phyloP scores from a whole-genome alignment of 108 stramenopile genomes.

The Craspedostauros australis region DNA sequence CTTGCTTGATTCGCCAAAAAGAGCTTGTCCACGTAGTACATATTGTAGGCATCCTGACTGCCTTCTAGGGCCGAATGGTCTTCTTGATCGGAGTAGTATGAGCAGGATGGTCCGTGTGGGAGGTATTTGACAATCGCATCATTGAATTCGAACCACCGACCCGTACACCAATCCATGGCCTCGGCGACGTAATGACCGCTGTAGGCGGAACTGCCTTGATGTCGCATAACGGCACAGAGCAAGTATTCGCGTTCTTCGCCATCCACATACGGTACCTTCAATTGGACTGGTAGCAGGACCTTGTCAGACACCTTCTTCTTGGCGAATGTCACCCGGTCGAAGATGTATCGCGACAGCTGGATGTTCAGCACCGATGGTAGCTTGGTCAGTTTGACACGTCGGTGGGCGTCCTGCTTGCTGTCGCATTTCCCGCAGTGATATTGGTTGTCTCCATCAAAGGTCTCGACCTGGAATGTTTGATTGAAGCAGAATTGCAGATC shows the following conservation, averaged over 20 bases:
- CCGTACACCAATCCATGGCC: slow-evolving; percentile 80
- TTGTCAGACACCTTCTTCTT: slow-evolving; percentile 73
- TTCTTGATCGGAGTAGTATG: slow-evolving; percentile 31
- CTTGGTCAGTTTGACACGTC: slow-evolving; percentile 28
- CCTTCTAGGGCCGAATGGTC: slow-evolving; percentile 3
- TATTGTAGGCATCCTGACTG: slow-evolving; percentile 79
- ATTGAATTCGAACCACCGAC: slow-evolving; percentile 82
- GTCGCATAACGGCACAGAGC: slow-evolving; percentile 76
- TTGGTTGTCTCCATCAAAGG: slow-evolving; percentile 73
- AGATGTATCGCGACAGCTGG: slow-evolving; percentile 80
- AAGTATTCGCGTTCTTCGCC: slow-evolving; percentile 23
- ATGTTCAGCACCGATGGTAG: slow-evolving; percentile 80
- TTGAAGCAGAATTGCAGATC: slow-evolving; percentile 71
- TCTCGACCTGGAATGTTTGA: slow-evolving; percentile 51
- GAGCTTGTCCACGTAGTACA: slow-evolving; percentile 73
- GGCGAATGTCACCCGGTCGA: slow-evolving; percentile 43
- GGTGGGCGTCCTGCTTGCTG: slow-evolving; percentile 59
- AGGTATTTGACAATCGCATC: slow-evolving; percentile 67
- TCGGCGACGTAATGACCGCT: slow-evolving; percentile 82
- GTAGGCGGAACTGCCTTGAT: slow-evolving; percentile 76
- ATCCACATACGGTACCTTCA: slow-evolving; percentile 26
- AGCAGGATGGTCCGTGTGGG: slow-evolving; percentile 46
- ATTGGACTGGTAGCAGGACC: slow-evolving; percentile 47
- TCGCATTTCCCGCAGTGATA: slow-evolving; percentile 63
- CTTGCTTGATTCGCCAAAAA: slow-evolving; percentile 40